Percentiles rank a stretch among this genome's conserved stretches.
Conservation (phyloP, 2,329 filamentous ascomycete genomes). For the Penicillium crustosum region DNA sequence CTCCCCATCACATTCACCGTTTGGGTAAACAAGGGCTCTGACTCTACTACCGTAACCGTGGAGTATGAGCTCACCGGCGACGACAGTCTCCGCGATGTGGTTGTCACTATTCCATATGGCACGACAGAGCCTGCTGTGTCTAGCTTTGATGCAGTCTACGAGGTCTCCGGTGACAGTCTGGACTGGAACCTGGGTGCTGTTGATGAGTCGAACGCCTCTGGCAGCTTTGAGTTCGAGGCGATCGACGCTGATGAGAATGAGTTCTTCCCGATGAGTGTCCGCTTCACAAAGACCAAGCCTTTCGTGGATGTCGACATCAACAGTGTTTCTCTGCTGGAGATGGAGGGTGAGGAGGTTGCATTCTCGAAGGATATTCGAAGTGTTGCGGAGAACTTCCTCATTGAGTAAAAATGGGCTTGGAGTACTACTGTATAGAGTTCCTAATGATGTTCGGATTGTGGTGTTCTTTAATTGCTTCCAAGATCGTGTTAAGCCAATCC, state of each 20-base stretch:
- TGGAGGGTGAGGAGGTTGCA: constrained; percentile 45
- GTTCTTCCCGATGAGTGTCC: constrained; percentile 96
- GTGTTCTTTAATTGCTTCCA: constrained; percentile 20
- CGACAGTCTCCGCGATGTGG: constrained; percentile 77
- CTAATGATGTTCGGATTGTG: constrained; percentile 40
- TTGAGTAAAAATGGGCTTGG: constrained; percentile 40
- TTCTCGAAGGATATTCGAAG: constrained; percentile 50
- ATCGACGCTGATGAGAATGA: constrained; percentile 84
- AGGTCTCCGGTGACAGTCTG: constrained; percentile 86
- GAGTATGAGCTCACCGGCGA: constrained; percentile 91
- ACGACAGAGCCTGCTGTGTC: constrained; percentile 83
- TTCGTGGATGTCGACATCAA: constrained; percentile 88
- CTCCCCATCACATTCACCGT: constrained; percentile 95
- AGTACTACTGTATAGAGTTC: constrained; percentile 34
- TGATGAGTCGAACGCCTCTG: constrained; percentile 76
- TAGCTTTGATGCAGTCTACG: constrained; percentile 91
- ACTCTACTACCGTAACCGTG: constrained; percentile 84
- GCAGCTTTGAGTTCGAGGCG: constrained; percentile 94
- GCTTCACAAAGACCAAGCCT: constrained; percentile 81
- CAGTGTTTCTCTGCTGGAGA: constrained; percentile 45
- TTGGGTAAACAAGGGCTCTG: constrained; percentile 87
- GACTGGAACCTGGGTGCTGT: constrained; percentile 92
- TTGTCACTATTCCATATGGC: constrained; percentile 82
- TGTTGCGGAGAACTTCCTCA: constrained; percentile 46
- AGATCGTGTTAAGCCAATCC: constrained; percentile 23